phyloP scores from a whole-genome alignment of 2,329 filamentous ascomycete genomes.

The Xylariaceae sp. region DNA sequence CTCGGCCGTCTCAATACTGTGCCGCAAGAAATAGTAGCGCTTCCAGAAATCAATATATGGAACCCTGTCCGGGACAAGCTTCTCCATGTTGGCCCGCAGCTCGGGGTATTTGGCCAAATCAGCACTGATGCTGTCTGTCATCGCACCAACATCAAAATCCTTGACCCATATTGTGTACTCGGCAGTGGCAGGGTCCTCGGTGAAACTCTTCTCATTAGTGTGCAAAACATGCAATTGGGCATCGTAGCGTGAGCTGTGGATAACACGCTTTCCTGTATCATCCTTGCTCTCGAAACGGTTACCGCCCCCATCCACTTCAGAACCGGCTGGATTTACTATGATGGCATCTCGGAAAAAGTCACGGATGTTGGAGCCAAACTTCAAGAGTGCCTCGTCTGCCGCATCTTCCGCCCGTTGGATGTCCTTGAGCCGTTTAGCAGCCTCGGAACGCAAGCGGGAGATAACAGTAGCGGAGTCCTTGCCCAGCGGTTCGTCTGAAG shows the following conservation, averaged over 20 bases:
- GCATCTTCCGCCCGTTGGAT: conserved; percentile 91
- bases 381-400: conserved; percentile 87
- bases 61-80: conserved; percentile 87
- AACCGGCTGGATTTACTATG: conserved; percentile 70
- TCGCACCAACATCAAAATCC: conserved; percentile 72
- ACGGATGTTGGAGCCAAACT: conserved; percentile 83
- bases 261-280: conserved; percentile 81
- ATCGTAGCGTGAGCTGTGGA: conserved; percentile 90
- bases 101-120: conserved; percentile 86
- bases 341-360: conserved; percentile 90
- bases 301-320: conserved; percentile 46
- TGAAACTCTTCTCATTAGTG: conserved; percentile 74
- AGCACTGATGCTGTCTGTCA: conserved; percentile 74
- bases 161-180: conserved; percentile 71
- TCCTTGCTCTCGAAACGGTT: conserved; percentile 94
- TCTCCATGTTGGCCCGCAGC: conserved; percentile 85
- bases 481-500: conserved; percentile 36
- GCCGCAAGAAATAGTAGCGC: conserved; percentile 89
- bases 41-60: conserved; percentile 88
- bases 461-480: conserved; percentile 61
- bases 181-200: conserved; percentile 68
- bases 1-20: conserved; percentile 91
- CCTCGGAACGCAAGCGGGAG: conserved; percentile 68
- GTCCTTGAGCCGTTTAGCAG: conserved; percentile 77
- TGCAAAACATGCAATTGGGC: conserved; percentile 95